Base-by-base conservation (phyloP, 345 rosid species). In the Euphorbia tirucalli region DNA sequence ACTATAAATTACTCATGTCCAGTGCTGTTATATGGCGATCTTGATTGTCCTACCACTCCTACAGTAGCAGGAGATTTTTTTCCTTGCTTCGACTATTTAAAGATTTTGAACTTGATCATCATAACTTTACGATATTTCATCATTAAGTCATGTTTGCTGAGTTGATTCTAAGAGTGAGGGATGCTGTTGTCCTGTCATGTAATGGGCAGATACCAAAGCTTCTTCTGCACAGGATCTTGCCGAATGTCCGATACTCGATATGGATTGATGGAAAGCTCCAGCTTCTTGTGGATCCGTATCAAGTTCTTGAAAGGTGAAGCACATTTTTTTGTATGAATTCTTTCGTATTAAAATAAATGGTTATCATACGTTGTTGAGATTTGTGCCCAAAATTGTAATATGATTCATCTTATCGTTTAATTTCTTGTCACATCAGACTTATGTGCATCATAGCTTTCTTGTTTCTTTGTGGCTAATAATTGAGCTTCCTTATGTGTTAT, bases 211-310 rank as follows among this genome's bases (percentile, higher is more conserved):
- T 93, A 25, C 98, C 97, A 0, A 93, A 91, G 89, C 96, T 93
- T 84, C 80, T 93, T 35, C 69, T 89, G 80, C 98, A 93, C 72
- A 84, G 97, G 71, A 65, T 93, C 71, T 87, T 89, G 70, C 97
- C 97, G 24, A 88, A 88, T 77, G 83, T 83, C 48, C 79, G 87
- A 55, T 93, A 88, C 78, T 91, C 98, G 52, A 81, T 91, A 71
- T 93, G 97, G 98, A 83, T 91, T 79, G 97, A 93, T 77, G 98
- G 95, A 37, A 93, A 93, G 84, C 97, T 93, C 68, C 81, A 86
- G 83, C 93, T 91, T 82, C 90, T 91, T 67, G 79, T 83, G 77
- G 97, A 93, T 82, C 98, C 98, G 13, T 93, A 91, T 76, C 89
- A 93, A 84, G 71, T 91, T 78, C 92, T 93, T 61, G 96, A 91